Conservation (phyloP, 75 land plant species). For the Picea sitchensis region DNA sequence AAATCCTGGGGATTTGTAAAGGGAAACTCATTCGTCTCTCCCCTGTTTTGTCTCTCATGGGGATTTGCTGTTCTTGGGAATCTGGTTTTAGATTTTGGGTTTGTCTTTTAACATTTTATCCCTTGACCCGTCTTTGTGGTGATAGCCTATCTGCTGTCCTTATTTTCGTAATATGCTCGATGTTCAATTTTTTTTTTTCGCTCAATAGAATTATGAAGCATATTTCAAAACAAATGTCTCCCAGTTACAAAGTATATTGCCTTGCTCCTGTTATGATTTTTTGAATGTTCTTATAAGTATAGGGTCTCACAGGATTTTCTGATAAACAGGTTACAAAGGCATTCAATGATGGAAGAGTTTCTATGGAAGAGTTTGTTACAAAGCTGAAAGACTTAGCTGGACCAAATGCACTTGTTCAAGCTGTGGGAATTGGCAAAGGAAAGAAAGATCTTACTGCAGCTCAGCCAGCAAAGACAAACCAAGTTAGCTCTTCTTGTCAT, state of each 20-base stretch:
- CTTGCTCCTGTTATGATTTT: not conserved
- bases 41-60: too few species aligned
- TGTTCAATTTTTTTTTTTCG: not conserved
- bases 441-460: constrained; percentile 55
- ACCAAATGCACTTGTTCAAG: constrained; percentile 37
- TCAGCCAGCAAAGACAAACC: constrained; percentile 26
- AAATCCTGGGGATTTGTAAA: too few species aligned
- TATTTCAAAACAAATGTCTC: not conserved
- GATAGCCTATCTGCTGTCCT: not conserved
- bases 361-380: constrained; percentile 53
- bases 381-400: constrained; percentile 41
- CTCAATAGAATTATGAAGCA: not conserved
- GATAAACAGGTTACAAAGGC: constrained; percentile 31
- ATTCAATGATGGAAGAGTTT: constrained; percentile 40
- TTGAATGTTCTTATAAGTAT: not conserved
- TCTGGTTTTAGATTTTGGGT: too few species aligned
- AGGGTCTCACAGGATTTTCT: not conserved
- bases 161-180: not conserved
- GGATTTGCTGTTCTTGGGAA: too few species aligned
- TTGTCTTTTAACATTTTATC: too few species aligned
- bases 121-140: too few species aligned
- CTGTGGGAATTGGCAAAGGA: constrained; percentile 55
- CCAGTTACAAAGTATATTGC: not conserved
- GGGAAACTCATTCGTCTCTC: too few species aligned
- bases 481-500: constrained; percentile 9